phyloP scores from a whole-genome alignment of 805 yeast species.

The Candida boleticola region DNA sequence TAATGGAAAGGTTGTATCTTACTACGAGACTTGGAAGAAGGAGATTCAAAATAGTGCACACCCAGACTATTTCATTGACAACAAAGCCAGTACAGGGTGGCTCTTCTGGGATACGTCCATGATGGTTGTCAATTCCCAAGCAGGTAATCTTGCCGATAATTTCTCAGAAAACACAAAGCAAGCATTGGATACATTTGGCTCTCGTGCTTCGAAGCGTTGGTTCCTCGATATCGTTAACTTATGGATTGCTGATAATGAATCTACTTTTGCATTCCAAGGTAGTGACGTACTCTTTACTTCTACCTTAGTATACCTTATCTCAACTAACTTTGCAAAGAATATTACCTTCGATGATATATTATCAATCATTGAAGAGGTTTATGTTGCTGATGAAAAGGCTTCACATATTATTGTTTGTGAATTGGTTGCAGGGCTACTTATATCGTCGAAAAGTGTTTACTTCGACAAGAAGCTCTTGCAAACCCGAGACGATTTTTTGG shows the following conservation, averaged over 20 bases:
- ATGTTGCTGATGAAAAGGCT: constrained; percentile 67
- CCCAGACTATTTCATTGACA: constrained; percentile 59
- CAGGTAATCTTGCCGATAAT: constrained; percentile 11
- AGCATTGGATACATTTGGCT: constrained; percentile 44
- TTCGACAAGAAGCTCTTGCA: constrained; percentile 20
- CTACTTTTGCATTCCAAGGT: constrained; percentile 63
- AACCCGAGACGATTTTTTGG: constrained; percentile 46
- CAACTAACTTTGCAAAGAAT: constrained; percentile 41
- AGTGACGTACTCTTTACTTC: constrained; percentile 59
- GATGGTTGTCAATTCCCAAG: constrained; percentile 40
- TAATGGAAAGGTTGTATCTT: constrained; percentile 29
- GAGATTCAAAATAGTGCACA: constrained; percentile 50
- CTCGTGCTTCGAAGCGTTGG: constrained; percentile 55
- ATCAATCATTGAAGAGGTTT: constrained; percentile 46
- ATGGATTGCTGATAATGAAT: constrained; percentile 67
- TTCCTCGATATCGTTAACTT: constrained; percentile 47
- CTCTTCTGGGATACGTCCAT: constrained; percentile 67
- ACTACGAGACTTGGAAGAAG: constrained; percentile 38
- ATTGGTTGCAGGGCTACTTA: constrained; percentile 59
- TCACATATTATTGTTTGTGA: constrained; percentile 76
- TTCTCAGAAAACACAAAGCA: not conserved
- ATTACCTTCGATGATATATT: constrained; percentile 53
- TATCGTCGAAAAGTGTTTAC: constrained; percentile 46
- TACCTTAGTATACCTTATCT: constrained; percentile 47
- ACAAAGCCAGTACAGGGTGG: constrained; percentile 61